Conservation (phyloP, 1,139 yeast species). For the Wickerhamiella infanticola region DNA sequence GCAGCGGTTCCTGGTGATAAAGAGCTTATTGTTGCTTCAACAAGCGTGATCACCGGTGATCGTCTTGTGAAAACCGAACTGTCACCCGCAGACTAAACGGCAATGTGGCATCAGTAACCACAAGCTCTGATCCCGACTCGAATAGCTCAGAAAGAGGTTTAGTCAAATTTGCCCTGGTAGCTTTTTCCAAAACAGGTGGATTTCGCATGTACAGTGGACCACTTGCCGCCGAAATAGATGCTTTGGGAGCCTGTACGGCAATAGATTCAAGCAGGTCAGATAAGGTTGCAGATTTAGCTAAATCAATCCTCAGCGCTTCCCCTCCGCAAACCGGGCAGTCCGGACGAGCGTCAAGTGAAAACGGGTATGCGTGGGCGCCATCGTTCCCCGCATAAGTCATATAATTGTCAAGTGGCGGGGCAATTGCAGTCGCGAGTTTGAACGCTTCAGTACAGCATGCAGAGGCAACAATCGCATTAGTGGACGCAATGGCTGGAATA, state of each 20-base stretch:
- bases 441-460: slow-evolving; percentile 80
- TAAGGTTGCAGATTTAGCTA: slow-evolving; percentile 28
- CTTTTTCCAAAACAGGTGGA: slow-evolving; percentile 37
- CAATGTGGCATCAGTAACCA: slow-evolving; percentile 41
- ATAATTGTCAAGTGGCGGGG: slow-evolving; percentile 59
- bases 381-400: slow-evolving; percentile 79
- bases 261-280: slow-evolving; percentile 33
- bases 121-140: slow-evolving; percentile 33
- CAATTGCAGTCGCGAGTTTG: slow-evolving; percentile 54
- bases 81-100: slow-evolving; percentile 31
- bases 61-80: slow-evolving; percentile 11
- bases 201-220: slow-evolving; percentile 34
- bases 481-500: slow-evolving; percentile 88
- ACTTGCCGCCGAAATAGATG: slow-evolving; percentile 35
- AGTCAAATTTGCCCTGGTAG: slow-evolving; percentile 34
- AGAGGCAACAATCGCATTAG: slow-evolving; percentile 88
- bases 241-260: slow-evolving; percentile 23
- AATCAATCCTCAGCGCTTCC: slow-evolving; percentile 24
- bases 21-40: neutral
- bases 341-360: slow-evolving; percentile 40
- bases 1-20: slow-evolving; percentile 19
- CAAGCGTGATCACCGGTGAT: neutral
- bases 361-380: slow-evolving; percentile 60
- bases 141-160: slow-evolving; percentile 29
- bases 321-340: slow-evolving; percentile 70